These are phyloP conservation scores for Protomyces inundatus DNA, from an alignment of 1,139 yeast species.

Conservation along the genomic window DNA sequence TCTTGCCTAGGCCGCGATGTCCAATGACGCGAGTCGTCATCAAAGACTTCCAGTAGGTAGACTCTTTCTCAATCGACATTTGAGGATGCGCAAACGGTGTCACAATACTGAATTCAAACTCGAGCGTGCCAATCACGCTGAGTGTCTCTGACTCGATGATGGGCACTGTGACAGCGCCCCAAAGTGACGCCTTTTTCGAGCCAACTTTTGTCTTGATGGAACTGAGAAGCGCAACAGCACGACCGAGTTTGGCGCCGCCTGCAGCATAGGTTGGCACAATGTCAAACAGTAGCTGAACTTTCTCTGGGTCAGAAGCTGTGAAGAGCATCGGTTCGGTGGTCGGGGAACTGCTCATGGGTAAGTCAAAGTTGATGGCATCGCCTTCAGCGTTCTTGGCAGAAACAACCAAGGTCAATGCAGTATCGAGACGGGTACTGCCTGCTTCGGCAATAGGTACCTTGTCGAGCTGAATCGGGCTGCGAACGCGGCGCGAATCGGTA, in stretches of 20 bases:
- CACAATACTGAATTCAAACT: constrained; percentile 69
- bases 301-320: constrained; percentile 50
- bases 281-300: constrained; percentile 69
- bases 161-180: constrained; percentile 67
- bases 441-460: constrained; percentile 69
- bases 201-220: constrained; percentile 68
- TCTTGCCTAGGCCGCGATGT: constrained; percentile 93
- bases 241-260: constrained; percentile 54
- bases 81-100: constrained; percentile 69
- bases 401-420: constrained; percentile 74
- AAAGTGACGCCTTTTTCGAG: constrained; percentile 59
- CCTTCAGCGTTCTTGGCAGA: constrained; percentile 51
- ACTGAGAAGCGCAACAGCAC: constrained; percentile 75
- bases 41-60: constrained; percentile 87
- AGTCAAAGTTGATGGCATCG: constrained; percentile 66
- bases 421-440: constrained; percentile 76
- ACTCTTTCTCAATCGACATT: constrained; percentile 63
- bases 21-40: constrained; percentile 84
- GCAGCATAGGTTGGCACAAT: constrained; percentile 85
- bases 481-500: constrained; percentile 62
- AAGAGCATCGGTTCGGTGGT: constrained; percentile 81
- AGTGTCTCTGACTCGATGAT: constrained; percentile 65
- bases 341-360: constrained; percentile 74
- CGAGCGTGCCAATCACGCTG: constrained; percentile 69
- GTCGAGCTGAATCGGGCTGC: constrained; percentile 64